phyloP scores from a whole-genome alignment of 495 filamentous ascomycete species.

The Penicillium fimorum region DNA sequence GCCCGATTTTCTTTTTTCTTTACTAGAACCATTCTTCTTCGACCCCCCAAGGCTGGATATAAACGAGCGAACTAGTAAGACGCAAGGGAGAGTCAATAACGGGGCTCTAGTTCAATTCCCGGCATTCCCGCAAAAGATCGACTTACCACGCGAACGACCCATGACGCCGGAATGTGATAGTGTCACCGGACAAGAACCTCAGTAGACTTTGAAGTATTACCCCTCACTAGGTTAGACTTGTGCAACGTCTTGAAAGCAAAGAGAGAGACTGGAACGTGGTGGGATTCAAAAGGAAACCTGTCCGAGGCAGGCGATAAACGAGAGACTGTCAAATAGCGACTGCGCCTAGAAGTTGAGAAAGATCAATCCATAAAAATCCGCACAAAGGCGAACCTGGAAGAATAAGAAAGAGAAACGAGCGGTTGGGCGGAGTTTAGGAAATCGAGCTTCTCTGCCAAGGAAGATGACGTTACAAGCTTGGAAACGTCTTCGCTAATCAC shows the following conservation, averaged over 20 bases:
- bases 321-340: constrained; percentile 6
- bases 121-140: constrained; percentile 14
- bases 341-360: constrained; percentile 1
- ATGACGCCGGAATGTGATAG: constrained; percentile 27
- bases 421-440: constrained; percentile 9
- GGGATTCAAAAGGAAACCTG: constrained; percentile 8
- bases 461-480: constrained; percentile 11
- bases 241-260: constrained; percentile 8
- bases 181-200: constrained; percentile 12
- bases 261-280: background rate
- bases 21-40: constrained; percentile 30
- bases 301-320: constrained; percentile 2
- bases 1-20: constrained; percentile 31
- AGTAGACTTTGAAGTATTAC: constrained; percentile 1
- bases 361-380: constrained; percentile 4
- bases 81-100: constrained; percentile 32
- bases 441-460: constrained; percentile 6
- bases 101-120: constrained; percentile 7
- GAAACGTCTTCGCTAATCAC: constrained; percentile 1
- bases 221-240: constrained; percentile 6
- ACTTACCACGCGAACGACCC: constrained; percentile 47
- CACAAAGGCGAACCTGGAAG: background rate
- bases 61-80: constrained; percentile 57
- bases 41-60: constrained; percentile 57
- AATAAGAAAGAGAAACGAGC: constrained; percentile 6